phyloP scores from a whole-genome alignment of 1,284 basidiomycete genomes.

The Tylopilus orsonianus region DNA sequence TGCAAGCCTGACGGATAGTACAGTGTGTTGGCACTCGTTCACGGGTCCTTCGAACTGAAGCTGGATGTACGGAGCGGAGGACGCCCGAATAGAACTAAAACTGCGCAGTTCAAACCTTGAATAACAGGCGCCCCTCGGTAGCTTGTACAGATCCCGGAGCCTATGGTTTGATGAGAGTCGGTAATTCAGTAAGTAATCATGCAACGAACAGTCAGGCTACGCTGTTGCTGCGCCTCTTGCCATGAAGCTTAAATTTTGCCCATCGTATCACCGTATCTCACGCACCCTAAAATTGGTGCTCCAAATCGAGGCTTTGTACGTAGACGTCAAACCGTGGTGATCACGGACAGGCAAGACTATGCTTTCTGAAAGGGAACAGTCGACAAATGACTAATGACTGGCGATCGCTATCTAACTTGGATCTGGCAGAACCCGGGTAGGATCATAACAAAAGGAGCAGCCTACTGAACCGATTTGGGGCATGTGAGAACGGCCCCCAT shows the following conservation, averaged over 20 bases:
- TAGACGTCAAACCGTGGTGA: slow-evolving; percentile 3
- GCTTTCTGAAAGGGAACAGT: no score
- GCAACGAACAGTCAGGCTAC: slow-evolving; percentile 3
- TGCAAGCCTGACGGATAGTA: slow-evolving; percentile 2
- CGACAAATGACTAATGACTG: no score
- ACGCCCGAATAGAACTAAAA: background rate
- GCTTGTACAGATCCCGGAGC: background rate
- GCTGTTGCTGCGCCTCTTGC: slow-evolving; percentile 1
- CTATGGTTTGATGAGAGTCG: background rate
- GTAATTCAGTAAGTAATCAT: background rate
- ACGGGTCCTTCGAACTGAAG: background rate
- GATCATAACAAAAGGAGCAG: no score
- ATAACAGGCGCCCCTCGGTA: background rate
- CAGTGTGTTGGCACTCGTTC: slow-evolving; percentile 3
- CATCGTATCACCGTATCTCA: slow-evolving; percentile 26
- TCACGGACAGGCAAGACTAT: background rate
- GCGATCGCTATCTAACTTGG: no score
- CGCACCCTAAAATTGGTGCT: slow-evolving; percentile 17
- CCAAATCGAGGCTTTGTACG: slow-evolving; percentile 21
- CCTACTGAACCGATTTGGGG: no score
- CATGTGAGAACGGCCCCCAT: no score
- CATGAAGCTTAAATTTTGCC: slow-evolving; percentile 26
- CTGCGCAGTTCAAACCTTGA: background rate
- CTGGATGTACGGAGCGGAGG: background rate
- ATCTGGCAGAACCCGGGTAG: no score